These are phyloP conservation scores for Phytophthora pinifolia DNA, from an alignment of 352 stramenopile genomes.

Conservation along the genomic window DNA sequence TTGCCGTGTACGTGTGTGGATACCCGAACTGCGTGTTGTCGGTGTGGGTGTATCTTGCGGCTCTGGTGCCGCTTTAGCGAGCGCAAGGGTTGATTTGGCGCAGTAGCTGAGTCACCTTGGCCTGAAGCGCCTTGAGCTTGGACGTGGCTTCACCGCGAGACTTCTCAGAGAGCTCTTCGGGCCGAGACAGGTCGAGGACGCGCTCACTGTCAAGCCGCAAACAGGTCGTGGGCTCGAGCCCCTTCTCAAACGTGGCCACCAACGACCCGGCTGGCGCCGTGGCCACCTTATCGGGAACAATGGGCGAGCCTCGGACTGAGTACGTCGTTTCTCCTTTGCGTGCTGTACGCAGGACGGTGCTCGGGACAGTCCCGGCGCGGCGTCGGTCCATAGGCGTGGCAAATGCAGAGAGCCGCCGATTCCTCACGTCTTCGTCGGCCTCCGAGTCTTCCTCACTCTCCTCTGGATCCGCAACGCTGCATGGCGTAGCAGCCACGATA, in stretches of 20 bases:
- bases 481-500: constrained; percentile 46
- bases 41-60: constrained; percentile 92
- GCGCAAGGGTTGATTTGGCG: constrained; percentile 51
- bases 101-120: constrained; percentile 66
- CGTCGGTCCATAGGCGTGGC: constrained; percentile 42
- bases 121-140: constrained; percentile 69
- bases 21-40: constrained; percentile 90
- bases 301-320: constrained; percentile 66
- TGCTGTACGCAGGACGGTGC: constrained; percentile 63
- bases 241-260: constrained; percentile 62
- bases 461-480: constrained; percentile 24
- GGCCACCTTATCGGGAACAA: constrained; percentile 53
- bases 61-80: constrained; percentile 43
- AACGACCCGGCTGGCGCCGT: constrained; percentile 56
- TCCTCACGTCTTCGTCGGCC: constrained; percentile 17
- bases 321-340: constrained; percentile 77
- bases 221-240: constrained; percentile 44
- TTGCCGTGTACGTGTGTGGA: constrained; percentile 84
- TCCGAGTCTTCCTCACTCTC: constrained; percentile 11
- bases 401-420: constrained; percentile 34
- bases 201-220: constrained; percentile 65
- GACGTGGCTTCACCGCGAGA: constrained; percentile 54
- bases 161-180: constrained; percentile 59
- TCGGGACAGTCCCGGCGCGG: constrained; percentile 3
- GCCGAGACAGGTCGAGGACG: constrained; percentile 62